Base-by-base conservation (phyloP, 768 basidiomycete species). In the Termitomyces sp. region DNA sequence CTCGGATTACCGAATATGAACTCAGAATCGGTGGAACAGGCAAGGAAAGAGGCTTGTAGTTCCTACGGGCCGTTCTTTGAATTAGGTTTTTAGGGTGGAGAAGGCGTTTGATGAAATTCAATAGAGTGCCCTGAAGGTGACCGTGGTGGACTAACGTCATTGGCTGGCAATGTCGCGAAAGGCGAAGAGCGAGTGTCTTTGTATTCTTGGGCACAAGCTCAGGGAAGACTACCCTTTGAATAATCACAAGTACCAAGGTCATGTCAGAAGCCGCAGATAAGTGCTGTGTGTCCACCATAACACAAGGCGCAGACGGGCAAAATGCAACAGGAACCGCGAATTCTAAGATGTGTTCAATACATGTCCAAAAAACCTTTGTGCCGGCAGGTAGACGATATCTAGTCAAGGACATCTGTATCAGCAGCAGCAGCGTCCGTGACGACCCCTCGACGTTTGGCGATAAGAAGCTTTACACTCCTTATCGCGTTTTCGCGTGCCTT, bases 401-500 rank as follows among this genome's bases (percentile, higher is more conserved):
- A 16, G 46, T 48, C 18, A 32, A 43, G 24, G 20, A 58, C 45
- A 52, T 49, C 49, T 48, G 53, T 5, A 40, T 45, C 28, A 52
- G 38, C 38, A 38, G 20, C 24, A 47, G 13, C 26, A 44, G 50
- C 20, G 20, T 30, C 18, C 22, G 33, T 22, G 41, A 13, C n/a
- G 9, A 26, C 51, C 28, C 52, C 57, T 33, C 48, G 48, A 38
- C 58, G 61, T 62, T 82, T 85, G 46, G 74, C 72, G 13, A 90
- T 74, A 13, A 87, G 66, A 9, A 63, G 65, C 66, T 85, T 85
- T 41, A 90, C 83, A 53, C 76, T 81, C 45, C 77, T 80, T 59
- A 92, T 82, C 0, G 88, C 80, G 54, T 79, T 83, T 68, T 90
- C 86, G 60, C 90, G 74, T 0, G 88, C 88, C 53, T 76, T 78